These are phyloP conservation scores for Mycena sanguinolenta DNA, from an alignment of 768 basidiomycete genomes.

Conservation along the genomic window DNA sequence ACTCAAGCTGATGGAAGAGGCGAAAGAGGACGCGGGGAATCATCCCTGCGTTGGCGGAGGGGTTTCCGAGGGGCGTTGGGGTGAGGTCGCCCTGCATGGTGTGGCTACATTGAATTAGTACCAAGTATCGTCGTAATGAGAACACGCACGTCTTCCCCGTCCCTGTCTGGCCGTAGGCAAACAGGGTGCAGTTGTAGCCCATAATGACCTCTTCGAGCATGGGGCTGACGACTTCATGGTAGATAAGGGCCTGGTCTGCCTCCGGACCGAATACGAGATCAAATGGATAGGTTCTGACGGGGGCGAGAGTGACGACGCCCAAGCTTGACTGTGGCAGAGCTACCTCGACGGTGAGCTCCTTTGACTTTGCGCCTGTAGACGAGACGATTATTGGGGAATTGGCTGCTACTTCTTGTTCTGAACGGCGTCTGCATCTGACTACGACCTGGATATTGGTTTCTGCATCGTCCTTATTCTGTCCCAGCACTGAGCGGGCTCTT, in stretches of 20 bases:
- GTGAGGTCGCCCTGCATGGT: slow-evolving; percentile 98
- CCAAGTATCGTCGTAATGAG: slow-evolving; percentile 8
- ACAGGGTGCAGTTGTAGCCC: slow-evolving; percentile 97
- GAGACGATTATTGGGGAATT: slow-evolving; percentile 90
- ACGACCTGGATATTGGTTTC: slow-evolving; percentile 96
- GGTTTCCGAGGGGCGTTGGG: slow-evolving; percentile 88
- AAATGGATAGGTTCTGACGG: slow-evolving; percentile 91
- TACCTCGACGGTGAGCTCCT: slow-evolving; percentile 86
- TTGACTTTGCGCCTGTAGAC: slow-evolving; percentile 80
- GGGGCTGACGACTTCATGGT: slow-evolving; percentile 92
- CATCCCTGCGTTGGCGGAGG: slow-evolving; percentile 92
- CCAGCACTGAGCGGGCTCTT: slow-evolving; percentile 64
- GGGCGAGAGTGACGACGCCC: slow-evolving; percentile 81
- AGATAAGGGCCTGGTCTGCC: slow-evolving; percentile 94
- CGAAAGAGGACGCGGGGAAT: slow-evolving; percentile 94
- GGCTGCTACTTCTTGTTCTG: slow-evolving; percentile 86
- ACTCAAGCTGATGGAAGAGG: slow-evolving; percentile 90
- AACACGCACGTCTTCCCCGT: slow-evolving; percentile 96
- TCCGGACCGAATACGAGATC: slow-evolving; percentile 97
- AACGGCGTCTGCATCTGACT: slow-evolving; percentile 88
- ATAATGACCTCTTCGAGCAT: slow-evolving; percentile 94
- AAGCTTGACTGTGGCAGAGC: slow-evolving; percentile 76
- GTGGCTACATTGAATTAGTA: slow-evolving; percentile 60
- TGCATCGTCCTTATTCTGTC: slow-evolving; percentile 61
- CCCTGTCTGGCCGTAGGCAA: slow-evolving; percentile 98